Conservation (phyloP, 2,329 filamentous ascomycete species). For the Emmonsiellopsis sp. region DNA sequence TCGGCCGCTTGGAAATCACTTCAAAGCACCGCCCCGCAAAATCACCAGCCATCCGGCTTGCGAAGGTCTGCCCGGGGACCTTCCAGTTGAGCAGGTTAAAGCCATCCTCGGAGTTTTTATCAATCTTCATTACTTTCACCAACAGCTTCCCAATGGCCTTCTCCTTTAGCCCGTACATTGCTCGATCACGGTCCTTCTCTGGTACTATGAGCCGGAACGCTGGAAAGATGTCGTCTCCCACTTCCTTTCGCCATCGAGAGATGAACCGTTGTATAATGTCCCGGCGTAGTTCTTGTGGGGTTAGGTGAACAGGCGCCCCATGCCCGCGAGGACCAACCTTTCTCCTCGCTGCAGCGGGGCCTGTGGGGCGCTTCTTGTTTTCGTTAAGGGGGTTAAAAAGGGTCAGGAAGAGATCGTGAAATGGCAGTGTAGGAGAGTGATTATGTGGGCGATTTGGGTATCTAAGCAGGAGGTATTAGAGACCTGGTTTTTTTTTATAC, state of each 20-base stretch:
- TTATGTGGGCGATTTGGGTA: conserved; percentile 79
- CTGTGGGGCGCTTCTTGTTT: conserved; percentile 62
- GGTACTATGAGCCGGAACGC: conserved; percentile 85
- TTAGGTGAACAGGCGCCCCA: conserved; percentile 36
- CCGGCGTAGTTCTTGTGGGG: conserved; percentile 67
- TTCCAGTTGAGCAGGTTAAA: conserved; percentile 87
- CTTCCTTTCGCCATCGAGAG: conserved; percentile 72
- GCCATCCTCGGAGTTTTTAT: conserved; percentile 81
- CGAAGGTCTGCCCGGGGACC: conserved; percentile 59
- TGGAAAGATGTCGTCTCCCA: conserved; percentile 87
- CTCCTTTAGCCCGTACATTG: conserved; percentile 92
- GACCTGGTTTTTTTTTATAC: not conserved
- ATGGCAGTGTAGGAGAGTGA: conserved; percentile 66
- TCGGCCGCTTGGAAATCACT: conserved; percentile 72
- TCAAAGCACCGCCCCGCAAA: conserved; percentile 86
- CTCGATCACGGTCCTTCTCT: conserved; percentile 83
- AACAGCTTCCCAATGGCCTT: conserved; percentile 79
- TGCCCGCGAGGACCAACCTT: conserved; percentile 52
- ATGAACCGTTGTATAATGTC: conserved; percentile 83
- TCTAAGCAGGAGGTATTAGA: conserved; percentile 32
- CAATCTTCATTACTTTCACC: conserved; percentile 88
- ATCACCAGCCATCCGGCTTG: conserved; percentile 66
- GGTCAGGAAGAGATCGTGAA: conserved; percentile 65
- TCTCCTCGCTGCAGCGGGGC: conserved; percentile 42
- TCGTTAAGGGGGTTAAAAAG: conserved; percentile 76